These are phyloP conservation scores for Salix viminalis DNA, from an alignment of 345 rosid genomes.

Conservation along the genomic window DNA sequence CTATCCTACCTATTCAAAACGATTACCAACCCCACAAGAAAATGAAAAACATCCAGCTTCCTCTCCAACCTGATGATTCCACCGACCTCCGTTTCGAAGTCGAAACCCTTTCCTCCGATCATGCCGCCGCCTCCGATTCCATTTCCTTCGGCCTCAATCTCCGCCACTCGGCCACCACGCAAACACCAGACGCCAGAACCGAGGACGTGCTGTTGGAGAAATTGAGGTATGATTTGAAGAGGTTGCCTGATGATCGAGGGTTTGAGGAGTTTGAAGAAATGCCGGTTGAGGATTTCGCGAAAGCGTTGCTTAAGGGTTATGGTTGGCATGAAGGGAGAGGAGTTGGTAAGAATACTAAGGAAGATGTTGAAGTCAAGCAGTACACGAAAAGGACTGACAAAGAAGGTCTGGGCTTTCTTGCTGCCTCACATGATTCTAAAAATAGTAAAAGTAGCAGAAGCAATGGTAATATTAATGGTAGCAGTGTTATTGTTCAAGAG, in stretches of 20 bases:
- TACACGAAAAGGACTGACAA: constrained; percentile 44
- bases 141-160: constrained; percentile 61
- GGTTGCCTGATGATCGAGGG: constrained; percentile 62
- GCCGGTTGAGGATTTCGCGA: constrained; percentile 74
- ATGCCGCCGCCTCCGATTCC: constrained; percentile 11
- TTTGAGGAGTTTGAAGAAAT: constrained; percentile 59
- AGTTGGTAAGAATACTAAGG: constrained; percentile 71
- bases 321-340: constrained; percentile 88
- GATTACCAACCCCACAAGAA: constrained; percentile 26
- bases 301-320: constrained; percentile 70
- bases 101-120: constrained; percentile 12
- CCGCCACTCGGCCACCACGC: constrained; percentile 24
- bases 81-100: constrained; percentile 6
- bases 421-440: constrained; percentile 1
- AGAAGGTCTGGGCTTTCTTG: constrained; percentile 55
- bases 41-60: constrained; percentile 22
- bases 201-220: constrained; percentile 46
- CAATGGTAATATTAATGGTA: background rate
- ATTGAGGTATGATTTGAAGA: constrained; percentile 43
- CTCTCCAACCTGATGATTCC: constrained; percentile 5
- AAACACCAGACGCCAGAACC: background rate
- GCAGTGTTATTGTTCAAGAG: background rate
- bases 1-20: constrained; percentile 12
- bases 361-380: constrained; percentile 58
- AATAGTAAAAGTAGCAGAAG: background rate